Percentiles rank a stretch among this genome's conserved stretches.
Evolutionary conservation across 306 rosid genomes (phyloP).

Genomic region (Hippophae gyantsensis): DNA sequence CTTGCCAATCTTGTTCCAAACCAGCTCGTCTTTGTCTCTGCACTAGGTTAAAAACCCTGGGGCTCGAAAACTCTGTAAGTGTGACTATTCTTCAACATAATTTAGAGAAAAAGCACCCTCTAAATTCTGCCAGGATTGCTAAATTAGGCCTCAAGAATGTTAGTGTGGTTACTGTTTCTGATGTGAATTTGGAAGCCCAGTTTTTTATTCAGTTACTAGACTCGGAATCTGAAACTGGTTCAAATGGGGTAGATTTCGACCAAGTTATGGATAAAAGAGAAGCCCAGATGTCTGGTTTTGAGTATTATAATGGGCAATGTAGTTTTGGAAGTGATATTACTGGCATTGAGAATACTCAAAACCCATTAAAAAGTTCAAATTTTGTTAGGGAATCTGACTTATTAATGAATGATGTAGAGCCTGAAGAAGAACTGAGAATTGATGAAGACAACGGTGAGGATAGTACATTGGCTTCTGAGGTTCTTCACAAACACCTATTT

Average conservation of each 20-base stretch:
- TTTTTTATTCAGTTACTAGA: constrained; percentile 32
- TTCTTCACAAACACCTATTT: background rate
- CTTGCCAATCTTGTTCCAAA: constrained; percentile 67
- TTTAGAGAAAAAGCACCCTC: constrained; percentile 65
- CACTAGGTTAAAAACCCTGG: constrained; percentile 38
- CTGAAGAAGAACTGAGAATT: constrained; percentile 1
- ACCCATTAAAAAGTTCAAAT: background rate
- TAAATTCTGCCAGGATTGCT: constrained; percentile 78
- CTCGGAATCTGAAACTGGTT: constrained; percentile 12
- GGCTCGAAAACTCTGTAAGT: constrained; percentile 45
- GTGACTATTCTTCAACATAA: constrained; percentile 75
- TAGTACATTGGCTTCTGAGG: background rate
- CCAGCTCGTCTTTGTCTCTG: constrained; percentile 72
- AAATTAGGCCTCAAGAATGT: constrained; percentile 61
- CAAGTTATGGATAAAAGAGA: constrained; percentile 15
- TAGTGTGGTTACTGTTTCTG: constrained; percentile 49
- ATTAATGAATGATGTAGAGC: constrained; percentile 8
- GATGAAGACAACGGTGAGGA: constrained; percentile 3
- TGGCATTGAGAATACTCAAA: background rate
- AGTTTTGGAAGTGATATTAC: constrained; percentile 5
- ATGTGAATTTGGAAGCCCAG: constrained; percentile 48
- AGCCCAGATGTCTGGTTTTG: constrained; percentile 16
- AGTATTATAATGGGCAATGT: constrained; percentile 6
- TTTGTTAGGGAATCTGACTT: background rate
- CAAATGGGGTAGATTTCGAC: constrained; percentile 6